Conservation (phyloP, 345 rosid genomes). For the Boechera stricta region DNA sequence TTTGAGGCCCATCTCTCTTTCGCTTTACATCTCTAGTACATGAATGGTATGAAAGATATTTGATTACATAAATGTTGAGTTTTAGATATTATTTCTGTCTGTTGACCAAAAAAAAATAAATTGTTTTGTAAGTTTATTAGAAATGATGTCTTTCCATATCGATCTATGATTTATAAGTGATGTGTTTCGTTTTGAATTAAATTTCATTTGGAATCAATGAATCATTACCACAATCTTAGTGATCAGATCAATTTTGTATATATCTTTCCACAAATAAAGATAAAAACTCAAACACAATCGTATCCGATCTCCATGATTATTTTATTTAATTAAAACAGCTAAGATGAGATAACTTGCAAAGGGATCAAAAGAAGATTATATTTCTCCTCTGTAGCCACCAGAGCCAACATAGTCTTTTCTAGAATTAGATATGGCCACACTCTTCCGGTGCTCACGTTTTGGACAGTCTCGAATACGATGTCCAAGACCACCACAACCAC, state of each 20-base stretch:
- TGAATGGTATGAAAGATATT: not conserved
- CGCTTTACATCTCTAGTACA: not conserved
- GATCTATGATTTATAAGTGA: no score
- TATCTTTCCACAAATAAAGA: no score
- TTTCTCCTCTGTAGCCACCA: slow-evolving; percentile 93
- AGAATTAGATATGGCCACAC: slow-evolving; percentile 77
- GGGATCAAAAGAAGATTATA: slow-evolving; percentile 26
- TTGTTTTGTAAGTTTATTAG: no score
- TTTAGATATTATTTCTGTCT: no score
- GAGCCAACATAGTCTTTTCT: slow-evolving; percentile 88
- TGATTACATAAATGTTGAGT: no score
- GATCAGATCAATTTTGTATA: no score
- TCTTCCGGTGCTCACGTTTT: slow-evolving; percentile 85
- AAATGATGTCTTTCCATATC: not conserved
- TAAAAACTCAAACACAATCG: not conserved
- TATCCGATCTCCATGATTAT: no score
- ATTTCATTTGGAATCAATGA: no score
- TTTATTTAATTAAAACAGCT: no score
- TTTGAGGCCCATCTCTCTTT: not conserved
- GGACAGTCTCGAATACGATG: slow-evolving; percentile 89
- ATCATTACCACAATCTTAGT: no score
- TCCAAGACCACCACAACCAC: slow-evolving; percentile 95
- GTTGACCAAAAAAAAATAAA: no score
- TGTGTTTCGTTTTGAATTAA: not conserved
- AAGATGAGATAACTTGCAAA: not conserved